A percentile compares a stretch with the other conserved stretches of the same genome.
Evolutionary conservation across 768 basidiomycete species (phyloP).

Genomic region (Pisolithus tinctorius): DNA sequence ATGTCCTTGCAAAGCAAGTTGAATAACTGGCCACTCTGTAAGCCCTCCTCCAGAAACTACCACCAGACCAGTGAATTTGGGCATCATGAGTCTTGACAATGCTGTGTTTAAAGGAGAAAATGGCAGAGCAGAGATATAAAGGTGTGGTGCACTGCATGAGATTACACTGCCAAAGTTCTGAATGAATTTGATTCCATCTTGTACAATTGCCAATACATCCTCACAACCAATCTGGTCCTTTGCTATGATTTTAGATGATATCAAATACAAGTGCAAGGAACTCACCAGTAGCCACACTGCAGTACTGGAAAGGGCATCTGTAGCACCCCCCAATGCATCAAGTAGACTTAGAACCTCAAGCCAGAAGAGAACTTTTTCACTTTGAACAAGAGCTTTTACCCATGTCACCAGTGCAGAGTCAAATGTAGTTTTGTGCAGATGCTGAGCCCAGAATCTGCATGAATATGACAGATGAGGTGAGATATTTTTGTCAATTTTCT

Average conservation of each 20-base stretch:
- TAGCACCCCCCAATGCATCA: not conserved
- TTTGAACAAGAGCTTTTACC: not conserved
- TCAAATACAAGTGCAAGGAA: not conserved
- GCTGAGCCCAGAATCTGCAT: not conserved
- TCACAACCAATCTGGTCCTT: no score
- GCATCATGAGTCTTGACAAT: not conserved
- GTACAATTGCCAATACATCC: not conserved
- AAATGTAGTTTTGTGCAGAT: no score
- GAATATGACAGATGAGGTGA: not conserved
- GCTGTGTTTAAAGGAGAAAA: conserved; percentile 20
- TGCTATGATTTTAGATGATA: no score
- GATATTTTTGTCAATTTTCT: not conserved
- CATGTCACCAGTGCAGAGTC: not conserved
- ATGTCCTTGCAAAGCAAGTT: not conserved
- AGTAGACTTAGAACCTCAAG: not conserved
- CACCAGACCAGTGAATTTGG: not conserved
- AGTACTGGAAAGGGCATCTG: not conserved
- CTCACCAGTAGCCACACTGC: not conserved
- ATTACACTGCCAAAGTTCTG: conserved; percentile 6
- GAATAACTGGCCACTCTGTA: not conserved
- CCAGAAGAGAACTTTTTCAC: not conserved
- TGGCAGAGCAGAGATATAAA: conserved; percentile 20
- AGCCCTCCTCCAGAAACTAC: not conserved
- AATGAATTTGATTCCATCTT: conserved; percentile 11
- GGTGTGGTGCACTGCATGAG: conserved; percentile 14